phyloP scores from a whole-genome alignment of 257 asterid genomes.

The Capsicum rhomboideum region DNA sequence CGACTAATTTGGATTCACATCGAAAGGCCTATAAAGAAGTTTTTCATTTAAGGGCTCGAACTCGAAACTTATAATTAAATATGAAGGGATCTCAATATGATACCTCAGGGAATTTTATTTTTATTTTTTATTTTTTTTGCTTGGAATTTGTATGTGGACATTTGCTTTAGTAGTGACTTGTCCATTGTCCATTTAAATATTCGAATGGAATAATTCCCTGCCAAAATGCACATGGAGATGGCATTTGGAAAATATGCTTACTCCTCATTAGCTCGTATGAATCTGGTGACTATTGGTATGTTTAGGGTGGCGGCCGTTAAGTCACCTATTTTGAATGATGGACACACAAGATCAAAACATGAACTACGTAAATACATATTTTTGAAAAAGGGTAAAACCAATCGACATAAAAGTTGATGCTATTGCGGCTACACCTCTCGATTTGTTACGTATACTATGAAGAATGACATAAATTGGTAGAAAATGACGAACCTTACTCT shows the following conservation, averaged over 20 bases:
- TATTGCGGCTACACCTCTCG: no score
- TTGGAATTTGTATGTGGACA: neutral
- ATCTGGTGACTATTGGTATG: no score
- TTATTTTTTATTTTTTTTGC: neutral
- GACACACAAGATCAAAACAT: no score
- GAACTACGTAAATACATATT: no score
- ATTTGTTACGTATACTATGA: no score
- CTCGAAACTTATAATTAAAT: neutral
- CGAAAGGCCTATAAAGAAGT: neutral
- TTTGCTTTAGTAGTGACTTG: neutral
- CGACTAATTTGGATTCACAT: neutral
- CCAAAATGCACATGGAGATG: neutral
- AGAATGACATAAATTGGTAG: no score
- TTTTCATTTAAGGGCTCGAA: neutral
- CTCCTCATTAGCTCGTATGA: no score
- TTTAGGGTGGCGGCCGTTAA: no score
- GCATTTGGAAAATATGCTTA: neutral
- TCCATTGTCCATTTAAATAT: neutral
- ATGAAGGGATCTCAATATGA: neutral
- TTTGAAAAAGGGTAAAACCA: no score
- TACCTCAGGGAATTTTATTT: neutral
- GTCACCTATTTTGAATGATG: no score
- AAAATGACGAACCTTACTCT: no score
- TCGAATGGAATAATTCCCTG: neutral
- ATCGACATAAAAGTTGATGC: no score